These are phyloP conservation scores for Asclepias syriaca DNA, from an alignment of 257 asterid species.

Conservation along the genomic window DNA sequence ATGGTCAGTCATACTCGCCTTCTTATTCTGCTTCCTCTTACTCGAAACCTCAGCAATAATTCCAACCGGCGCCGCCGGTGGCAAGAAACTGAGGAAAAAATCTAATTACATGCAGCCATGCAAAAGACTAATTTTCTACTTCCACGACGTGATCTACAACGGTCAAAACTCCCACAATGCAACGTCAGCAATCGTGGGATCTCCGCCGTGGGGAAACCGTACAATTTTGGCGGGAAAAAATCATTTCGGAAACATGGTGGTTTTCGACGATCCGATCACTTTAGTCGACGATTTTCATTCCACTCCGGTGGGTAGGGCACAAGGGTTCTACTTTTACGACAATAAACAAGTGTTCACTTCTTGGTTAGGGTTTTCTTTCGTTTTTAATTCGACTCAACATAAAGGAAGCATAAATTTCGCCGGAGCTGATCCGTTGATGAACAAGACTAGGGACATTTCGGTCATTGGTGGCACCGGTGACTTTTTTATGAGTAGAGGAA, in stretches of 20 bases:
- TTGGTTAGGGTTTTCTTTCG: constrained; percentile 42
- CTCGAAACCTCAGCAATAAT: not conserved
- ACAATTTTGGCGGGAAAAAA: constrained; percentile 25
- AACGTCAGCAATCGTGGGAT: constrained; percentile 32
- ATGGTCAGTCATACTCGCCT: not conserved
- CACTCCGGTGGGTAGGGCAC: constrained; percentile 41
- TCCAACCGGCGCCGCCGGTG: not conserved
- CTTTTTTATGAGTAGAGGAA: constrained; percentile 39
- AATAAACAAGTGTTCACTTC: constrained; percentile 28
- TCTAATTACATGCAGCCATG: constrained; percentile 16
- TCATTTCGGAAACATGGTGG: constrained; percentile 39
- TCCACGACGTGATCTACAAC: constrained; percentile 38
- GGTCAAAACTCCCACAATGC: constrained; percentile 35
- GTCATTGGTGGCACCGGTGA: constrained; percentile 48
- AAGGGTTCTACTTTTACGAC: constrained; percentile 47
- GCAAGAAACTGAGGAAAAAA: constrained; percentile 1
- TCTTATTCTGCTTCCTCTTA: constrained; percentile 14
- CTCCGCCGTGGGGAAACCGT: constrained; percentile 33
- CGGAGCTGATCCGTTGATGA: constrained; percentile 41
- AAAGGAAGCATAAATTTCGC: constrained; percentile 38
- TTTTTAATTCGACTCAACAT: constrained; percentile 31
- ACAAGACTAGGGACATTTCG: constrained; percentile 41
- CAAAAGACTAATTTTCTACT: constrained; percentile 26
- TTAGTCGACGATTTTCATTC: constrained; percentile 37
- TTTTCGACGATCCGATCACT: constrained; percentile 46